Percentiles rank a stretch among this genome's conserved stretches.
phyloP scores from a whole-genome alignment of 169 alveolate genomes.

The Cyclospora cayetanensis region DNA sequence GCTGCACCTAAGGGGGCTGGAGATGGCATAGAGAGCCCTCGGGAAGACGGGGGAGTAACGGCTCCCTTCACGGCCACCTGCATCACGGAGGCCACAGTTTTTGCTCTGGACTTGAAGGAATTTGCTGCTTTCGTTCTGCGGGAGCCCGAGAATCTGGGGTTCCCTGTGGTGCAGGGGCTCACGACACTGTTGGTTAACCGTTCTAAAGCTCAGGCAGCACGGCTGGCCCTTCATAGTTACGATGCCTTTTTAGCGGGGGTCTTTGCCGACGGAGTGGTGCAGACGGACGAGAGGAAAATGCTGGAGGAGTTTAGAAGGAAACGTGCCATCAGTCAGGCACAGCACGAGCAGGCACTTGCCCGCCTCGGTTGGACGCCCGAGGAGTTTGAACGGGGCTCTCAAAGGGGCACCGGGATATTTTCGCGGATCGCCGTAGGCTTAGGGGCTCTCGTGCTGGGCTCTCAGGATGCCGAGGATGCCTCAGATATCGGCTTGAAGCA shows the following conservation, averaged over 20 bases:
- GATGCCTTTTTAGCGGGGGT: slow-evolving; percentile 70
- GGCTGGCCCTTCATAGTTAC: slow-evolving; percentile 63
- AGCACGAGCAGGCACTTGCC: slow-evolving; percentile 64
- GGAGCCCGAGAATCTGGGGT: slow-evolving; percentile 67
- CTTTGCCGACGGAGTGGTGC: slow-evolving; percentile 66
- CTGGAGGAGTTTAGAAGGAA: slow-evolving; percentile 60
- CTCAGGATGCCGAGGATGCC: not conserved
- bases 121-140: slow-evolving; percentile 46
- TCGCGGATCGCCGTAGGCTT: slow-evolving; percentile 28
- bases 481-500: slow-evolving; percentile 2
- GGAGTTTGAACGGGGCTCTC: slow-evolving; percentile 66
- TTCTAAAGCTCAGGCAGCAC: slow-evolving; percentile 58
- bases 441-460: slow-evolving; percentile 36
- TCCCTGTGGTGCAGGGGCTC: slow-evolving; percentile 72
- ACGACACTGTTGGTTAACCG: slow-evolving; percentile 62
- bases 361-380: slow-evolving; percentile 71
- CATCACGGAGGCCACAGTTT: slow-evolving; percentile 53
- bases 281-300: slow-evolving; percentile 62
- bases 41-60: slow-evolving; percentile 14
- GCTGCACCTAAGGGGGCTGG: slow-evolving; percentile 19
- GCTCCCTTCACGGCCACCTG: slow-evolving; percentile 57
- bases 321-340: slow-evolving; percentile 69
- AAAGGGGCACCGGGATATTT: slow-evolving; percentile 24
- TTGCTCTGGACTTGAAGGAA: slow-evolving; percentile 39
- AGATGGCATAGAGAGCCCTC: not conserved